Base-by-base conservation (phyloP, 108 stramenopile genomes). In the Skeletonema costatum region DNA sequence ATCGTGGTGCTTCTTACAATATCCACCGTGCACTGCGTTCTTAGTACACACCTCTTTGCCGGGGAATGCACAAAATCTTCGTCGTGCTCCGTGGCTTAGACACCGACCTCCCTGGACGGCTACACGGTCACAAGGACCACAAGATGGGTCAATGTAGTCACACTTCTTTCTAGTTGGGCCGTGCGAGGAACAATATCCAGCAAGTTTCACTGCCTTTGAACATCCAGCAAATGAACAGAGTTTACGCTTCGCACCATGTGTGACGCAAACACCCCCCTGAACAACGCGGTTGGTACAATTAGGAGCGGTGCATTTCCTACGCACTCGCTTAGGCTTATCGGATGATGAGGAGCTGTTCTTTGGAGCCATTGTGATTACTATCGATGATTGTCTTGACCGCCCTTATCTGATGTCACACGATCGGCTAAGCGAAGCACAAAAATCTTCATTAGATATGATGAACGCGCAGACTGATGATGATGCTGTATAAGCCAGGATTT, bases 1-100 rank as follows among this genome's bases (percentile, higher is more conserved):
- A 65, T 84, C 83, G 53, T 84, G 63, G 19, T 84, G 83, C 70
- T 84, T 84, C 75, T 84, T 84, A 60, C 83, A 84, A 74, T 81
- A 81, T 12, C 83, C 83, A 31, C 65, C 75, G 48, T 71, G 48
- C n/a, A 84, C 80, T n/a, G 79, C 80, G 11, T 84, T 80, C 79
- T 84, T 84, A 11, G 68, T 60, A 51, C 83, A 84, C 32, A 29
- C 35, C 66, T 53, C 48, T 11, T 65, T 70, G 2, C 64, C 68
- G 39, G 75, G 70, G 25, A 70, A 82, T 17, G 44, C 30, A 33
- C 81, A 82, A 6, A 82, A 46, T 46, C 76, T 33, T 32, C 81
- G 39, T 56, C 72, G 60, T 14, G 81, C 81, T 25, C 81, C 81
- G 48, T 82, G 81, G 36, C 76, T 77, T 21, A 82, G 32, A 62